These are phyloP conservation scores for Mycena kentingensis DNA, from an alignment of 768 basidiomycete genomes.

Conservation along the genomic window DNA sequence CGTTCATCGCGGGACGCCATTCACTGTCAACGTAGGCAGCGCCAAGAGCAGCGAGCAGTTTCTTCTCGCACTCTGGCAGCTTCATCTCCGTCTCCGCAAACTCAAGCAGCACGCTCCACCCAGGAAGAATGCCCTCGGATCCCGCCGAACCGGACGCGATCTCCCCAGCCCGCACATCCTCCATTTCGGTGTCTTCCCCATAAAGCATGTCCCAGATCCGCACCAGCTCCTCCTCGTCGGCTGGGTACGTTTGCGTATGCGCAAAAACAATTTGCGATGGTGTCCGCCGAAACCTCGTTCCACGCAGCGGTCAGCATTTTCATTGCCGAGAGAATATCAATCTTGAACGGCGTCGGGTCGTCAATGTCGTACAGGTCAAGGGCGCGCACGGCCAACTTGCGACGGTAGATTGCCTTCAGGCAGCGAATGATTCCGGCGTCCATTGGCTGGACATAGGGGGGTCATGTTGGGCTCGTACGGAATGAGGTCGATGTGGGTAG, in stretches of 20 bases:
- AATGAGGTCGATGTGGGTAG: constrained; percentile 31
- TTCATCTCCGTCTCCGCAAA: too few relatives aligned
- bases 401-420: constrained; percentile 39
- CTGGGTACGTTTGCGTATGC: constrained; percentile 31
- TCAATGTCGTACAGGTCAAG: constrained; percentile 35
- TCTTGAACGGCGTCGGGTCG: constrained; percentile 36
- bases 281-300: constrained; percentile 28
- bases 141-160: not conserved
- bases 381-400: constrained; percentile 29
- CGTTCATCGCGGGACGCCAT: constrained; percentile 12
- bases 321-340: constrained; percentile 39
- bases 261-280: constrained; percentile 40
- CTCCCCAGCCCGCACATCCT: constrained; percentile 1
- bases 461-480: constrained; percentile 39
- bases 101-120: too few relatives aligned
- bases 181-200: not conserved
- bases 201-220: constrained; percentile 1
- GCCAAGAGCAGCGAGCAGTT: constrained; percentile 7
- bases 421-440: constrained; percentile 39
- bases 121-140: not conserved
- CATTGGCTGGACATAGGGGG: constrained; percentile 37
- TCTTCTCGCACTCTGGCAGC: too few relatives aligned
- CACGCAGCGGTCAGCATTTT: constrained; percentile 35
- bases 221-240: too few relatives aligned
- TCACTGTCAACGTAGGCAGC: constrained; percentile 7